Percentiles rank a stretch among this genome's conserved stretches.
phyloP scores from a whole-genome alignment of 257 asterid species.

The Handroanthus guayacan region DNA sequence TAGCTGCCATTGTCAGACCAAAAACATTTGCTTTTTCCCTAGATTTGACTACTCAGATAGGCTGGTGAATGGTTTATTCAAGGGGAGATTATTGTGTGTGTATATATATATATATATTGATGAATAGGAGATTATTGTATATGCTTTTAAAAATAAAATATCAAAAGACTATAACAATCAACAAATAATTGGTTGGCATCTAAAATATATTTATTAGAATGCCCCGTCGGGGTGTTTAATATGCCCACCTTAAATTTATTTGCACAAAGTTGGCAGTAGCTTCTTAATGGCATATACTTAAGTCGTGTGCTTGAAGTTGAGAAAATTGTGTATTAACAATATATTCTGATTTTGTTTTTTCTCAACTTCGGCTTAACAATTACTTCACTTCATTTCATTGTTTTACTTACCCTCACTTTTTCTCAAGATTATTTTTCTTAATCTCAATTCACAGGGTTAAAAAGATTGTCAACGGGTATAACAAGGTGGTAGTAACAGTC shows the following conservation, averaged over 20 bases:
- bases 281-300: slow-evolving; percentile 9
- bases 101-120: no score
- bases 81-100: slow-evolving; percentile 23
- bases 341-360: not conserved
- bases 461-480: slow-evolving; percentile 65
- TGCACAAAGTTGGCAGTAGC: not conserved
- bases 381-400: not conserved
- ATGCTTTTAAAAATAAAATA: not conserved
- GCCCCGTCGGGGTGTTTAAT: not conserved
- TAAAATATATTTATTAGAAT: not conserved
- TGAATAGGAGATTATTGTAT: slow-evolving; percentile 21
- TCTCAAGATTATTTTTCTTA: slow-evolving; percentile 20
- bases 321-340: not conserved
- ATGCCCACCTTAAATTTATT: not conserved
- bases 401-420: slow-evolving; percentile 14
- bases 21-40: not conserved
- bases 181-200: not conserved
- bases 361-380: not conserved
- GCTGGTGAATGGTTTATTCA: slow-evolving; percentile 15
- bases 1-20: not conserved
- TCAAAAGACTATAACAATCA: not conserved
- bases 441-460: slow-evolving; percentile 63
- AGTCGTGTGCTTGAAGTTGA: slow-evolving; percentile 8
- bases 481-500: slow-evolving; percentile 70
- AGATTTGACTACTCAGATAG: not conserved